Evolutionary conservation across 148 eudicot genomes (phyloP).

Genomic region (Chenopodium suecicum): DNA sequence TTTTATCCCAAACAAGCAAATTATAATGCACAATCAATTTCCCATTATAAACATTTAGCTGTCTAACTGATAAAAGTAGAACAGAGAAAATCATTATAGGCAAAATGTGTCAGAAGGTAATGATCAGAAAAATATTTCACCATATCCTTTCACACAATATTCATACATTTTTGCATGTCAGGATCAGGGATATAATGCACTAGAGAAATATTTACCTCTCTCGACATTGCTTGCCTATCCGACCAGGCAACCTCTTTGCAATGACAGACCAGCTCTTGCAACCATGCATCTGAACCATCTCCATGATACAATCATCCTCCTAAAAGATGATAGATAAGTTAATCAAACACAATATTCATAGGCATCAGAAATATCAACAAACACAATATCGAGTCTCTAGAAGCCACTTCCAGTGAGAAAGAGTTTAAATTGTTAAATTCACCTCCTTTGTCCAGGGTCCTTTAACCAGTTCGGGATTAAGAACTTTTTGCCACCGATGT

Average conservation of each 20-base stretch:
- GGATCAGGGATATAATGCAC: not conserved
- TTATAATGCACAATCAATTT: not conserved
- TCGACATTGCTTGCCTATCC: conserved; percentile 95
- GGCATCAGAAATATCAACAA: not conserved
- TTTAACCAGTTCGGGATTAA: conserved; percentile 78
- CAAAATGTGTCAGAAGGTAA: not conserved
- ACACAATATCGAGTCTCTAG: not conserved
- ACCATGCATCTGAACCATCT: conserved; percentile 71
- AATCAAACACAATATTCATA: not conserved
- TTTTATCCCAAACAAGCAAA: not conserved
- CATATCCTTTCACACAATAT: not conserved
- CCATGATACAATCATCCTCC: conserved; percentile 75
- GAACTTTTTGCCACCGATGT: conserved; percentile 95
- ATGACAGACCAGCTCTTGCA: conserved; percentile 69
- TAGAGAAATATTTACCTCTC: conserved; percentile 54
- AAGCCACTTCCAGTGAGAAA: not conserved
- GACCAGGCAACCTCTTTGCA: conserved; percentile 77
- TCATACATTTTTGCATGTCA: not conserved
- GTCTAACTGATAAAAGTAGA: not conserved
- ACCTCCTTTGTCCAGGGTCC: conserved; percentile 94
- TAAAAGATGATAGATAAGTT: conserved; percentile 27
- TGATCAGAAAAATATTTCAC: not conserved
- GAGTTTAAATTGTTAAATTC: not conserved
- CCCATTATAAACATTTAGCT: not conserved
- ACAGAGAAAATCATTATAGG: not conserved